These are phyloP conservation scores for Auricularia auricula-judae DNA, from an alignment of 768 basidiomycete species.

Conservation along the genomic window DNA sequence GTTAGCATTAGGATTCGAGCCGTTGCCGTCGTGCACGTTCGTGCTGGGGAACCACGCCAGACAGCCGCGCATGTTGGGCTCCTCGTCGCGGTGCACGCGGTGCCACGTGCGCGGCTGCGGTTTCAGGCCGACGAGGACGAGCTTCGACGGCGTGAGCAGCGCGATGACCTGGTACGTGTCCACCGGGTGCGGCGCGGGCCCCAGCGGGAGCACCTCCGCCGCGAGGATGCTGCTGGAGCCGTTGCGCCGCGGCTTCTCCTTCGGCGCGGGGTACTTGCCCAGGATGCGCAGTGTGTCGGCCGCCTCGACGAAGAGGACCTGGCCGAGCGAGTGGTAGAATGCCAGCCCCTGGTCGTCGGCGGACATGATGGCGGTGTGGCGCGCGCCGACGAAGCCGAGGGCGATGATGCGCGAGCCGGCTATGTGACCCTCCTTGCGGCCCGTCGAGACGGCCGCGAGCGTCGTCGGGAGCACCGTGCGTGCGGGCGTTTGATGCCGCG, in stretches of 20 bases:
- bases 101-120: conserved; percentile 91
- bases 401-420: conserved; percentile 66
- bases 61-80: conserved; percentile 45
- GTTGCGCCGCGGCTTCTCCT: conserved; percentile 18
- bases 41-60: conserved; percentile 79
- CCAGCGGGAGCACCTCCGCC: conserved; percentile 75
- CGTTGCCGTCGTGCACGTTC: conserved; percentile 7
- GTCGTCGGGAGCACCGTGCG: conserved; percentile 64
- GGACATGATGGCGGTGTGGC: conserved; percentile 87
- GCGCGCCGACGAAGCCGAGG: conserved; percentile 77
- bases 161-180: conserved; percentile 76
- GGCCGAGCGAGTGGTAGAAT: conserved; percentile 91
- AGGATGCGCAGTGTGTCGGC: conserved; percentile 89
- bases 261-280: conserved; percentile 67
- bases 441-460: conserved; percentile 53
- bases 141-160: conserved; percentile 78
- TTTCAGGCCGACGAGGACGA: conserved; percentile 87
- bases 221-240: conserved; percentile 50
- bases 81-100: conserved; percentile 47
- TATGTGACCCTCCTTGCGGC: conserved; percentile 80
- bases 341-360: conserved; percentile 86
- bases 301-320: conserved; percentile 89
- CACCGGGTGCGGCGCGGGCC: conserved; percentile 58
- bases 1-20: conserved; percentile 1
- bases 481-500: conserved; percentile 53